Conservation (phyloP, 306 rosid species). For the Acacia confusa region DNA sequence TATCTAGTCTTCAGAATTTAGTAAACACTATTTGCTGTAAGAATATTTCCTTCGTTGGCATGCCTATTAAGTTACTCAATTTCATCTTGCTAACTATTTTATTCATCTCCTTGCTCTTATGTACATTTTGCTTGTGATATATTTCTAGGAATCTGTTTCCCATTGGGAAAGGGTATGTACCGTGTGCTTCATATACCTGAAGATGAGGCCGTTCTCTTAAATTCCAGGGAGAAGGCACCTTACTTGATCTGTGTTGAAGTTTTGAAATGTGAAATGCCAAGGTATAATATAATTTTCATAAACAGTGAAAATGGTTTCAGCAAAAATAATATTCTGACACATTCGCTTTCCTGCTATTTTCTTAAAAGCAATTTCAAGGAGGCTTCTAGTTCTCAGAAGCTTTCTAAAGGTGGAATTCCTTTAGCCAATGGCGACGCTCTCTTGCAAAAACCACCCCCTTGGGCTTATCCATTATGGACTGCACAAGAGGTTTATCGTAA, state of each 20-base stretch:
- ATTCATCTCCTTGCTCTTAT: conserved; percentile 19
- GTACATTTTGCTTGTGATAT: conserved; percentile 36
- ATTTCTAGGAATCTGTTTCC: conserved; percentile 82
- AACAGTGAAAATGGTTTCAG: conserved; percentile 30
- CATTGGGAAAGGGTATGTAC: conserved; percentile 95
- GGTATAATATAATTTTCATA: conserved; percentile 50
- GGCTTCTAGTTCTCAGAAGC: conserved; percentile 71
- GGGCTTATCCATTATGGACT: conserved; percentile 98
- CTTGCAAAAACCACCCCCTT: conserved; percentile 91
- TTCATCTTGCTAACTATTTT: conserved; percentile 23
- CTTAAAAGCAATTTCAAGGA: conserved; percentile 74
- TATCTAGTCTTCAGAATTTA: background rate
- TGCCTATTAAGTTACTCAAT: conserved; percentile 22
- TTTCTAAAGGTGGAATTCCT: conserved; percentile 97
- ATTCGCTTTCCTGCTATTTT: conserved; percentile 28
- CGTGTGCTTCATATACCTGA: conserved; percentile 94
- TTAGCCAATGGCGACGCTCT: conserved; percentile 95
- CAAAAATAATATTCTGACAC: conserved; percentile 26
- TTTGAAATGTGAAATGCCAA: conserved; percentile 82
- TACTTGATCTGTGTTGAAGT: conserved; percentile 88
- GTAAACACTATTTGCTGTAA: background rate
- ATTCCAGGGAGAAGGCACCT: conserved; percentile 99
- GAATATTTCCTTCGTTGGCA: conserved; percentile 3
- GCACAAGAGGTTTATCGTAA: conserved; percentile 95
- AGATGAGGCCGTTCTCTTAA: conserved; percentile 96